phyloP scores from a whole-genome alignment of 116 monocot species.

The Iris pallida region DNA sequence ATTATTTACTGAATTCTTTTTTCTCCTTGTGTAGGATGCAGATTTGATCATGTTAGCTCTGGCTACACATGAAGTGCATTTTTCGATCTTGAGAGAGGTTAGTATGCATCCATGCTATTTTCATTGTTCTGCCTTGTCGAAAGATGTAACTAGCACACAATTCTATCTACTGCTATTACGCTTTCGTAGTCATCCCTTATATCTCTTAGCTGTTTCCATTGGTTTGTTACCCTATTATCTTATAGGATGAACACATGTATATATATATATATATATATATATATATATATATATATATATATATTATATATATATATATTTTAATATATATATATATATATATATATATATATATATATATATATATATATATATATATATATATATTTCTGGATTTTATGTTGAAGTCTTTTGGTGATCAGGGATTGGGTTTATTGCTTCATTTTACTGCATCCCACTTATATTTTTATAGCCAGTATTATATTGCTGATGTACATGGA shows the following conservation, averaged over 20 bases:
- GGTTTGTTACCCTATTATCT: neutral
- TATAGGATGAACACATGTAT: neutral
- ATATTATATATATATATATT: too few relatives aligned
- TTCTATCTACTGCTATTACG: neutral
- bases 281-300: neutral
- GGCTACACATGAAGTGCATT: slow-evolving; percentile 94
- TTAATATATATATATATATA: too few relatives aligned
- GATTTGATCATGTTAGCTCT: slow-evolving; percentile 94
- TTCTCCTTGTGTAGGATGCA: slow-evolving; percentile 53
- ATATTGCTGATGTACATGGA: too few relatives aligned
- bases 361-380: neutral
- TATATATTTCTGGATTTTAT: neutral
- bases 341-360: too few relatives aligned
- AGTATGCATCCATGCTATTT: neutral
- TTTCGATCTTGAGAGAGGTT: slow-evolving; percentile 91
- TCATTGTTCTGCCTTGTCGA: neutral
- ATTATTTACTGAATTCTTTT: neutral
- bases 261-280: neutral
- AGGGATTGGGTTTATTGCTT: neutral
- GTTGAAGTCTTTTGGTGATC: neutral
- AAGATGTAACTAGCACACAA: neutral
- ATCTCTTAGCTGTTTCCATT: neutral
- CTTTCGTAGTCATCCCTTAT: neutral
- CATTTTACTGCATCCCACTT: neutral
- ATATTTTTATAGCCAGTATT: too few relatives aligned